Evolutionary conservation across 352 stramenopile genomes (phyloP).

Genomic region (Globisporangium acanthophoron): DNA sequence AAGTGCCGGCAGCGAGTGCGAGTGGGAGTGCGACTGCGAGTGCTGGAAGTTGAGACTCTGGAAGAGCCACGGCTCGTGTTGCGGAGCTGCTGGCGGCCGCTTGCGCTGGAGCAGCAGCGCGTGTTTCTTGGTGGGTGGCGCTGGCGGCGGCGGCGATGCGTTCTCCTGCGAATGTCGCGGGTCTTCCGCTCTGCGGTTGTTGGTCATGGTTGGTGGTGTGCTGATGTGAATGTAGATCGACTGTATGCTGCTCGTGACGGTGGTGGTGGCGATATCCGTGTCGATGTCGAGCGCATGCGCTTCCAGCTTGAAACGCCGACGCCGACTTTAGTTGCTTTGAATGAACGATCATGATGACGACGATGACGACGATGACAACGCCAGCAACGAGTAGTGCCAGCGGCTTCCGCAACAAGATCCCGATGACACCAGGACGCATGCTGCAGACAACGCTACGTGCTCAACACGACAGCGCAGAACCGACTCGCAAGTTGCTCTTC

Average conservation of each 20-base stretch:
- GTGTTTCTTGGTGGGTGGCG: conserved; percentile 18
- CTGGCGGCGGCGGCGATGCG: not conserved
- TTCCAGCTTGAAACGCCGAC: not conserved
- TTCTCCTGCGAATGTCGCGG: not conserved
- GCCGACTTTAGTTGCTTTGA: not conserved
- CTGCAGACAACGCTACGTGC: no score
- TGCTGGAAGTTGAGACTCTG: conserved; percentile 43
- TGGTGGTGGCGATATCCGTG: no score
- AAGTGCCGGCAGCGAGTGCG: conserved; percentile 5
- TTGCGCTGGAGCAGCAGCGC: conserved; percentile 17
- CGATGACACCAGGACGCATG: no score
- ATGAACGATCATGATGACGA: no score
- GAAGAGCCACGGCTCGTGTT: conserved; percentile 67
- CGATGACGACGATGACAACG: no score
- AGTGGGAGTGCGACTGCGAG: conserved; percentile 9
- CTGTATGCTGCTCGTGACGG: not conserved
- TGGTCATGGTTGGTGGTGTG: not conserved
- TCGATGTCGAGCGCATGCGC: not conserved
- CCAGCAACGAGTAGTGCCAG: no score
- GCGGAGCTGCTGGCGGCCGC: conserved; percentile 15
- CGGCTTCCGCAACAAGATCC: no score
- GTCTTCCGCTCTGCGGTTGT: not conserved
- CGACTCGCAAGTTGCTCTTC: no score
- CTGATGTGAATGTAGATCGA: not conserved
- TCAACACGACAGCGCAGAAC: no score